Percentiles rank a stretch among this genome's conserved stretches.
phyloP scores from a whole-genome alignment of 305 asterid genomes.

The Nicotiana rustica region DNA sequence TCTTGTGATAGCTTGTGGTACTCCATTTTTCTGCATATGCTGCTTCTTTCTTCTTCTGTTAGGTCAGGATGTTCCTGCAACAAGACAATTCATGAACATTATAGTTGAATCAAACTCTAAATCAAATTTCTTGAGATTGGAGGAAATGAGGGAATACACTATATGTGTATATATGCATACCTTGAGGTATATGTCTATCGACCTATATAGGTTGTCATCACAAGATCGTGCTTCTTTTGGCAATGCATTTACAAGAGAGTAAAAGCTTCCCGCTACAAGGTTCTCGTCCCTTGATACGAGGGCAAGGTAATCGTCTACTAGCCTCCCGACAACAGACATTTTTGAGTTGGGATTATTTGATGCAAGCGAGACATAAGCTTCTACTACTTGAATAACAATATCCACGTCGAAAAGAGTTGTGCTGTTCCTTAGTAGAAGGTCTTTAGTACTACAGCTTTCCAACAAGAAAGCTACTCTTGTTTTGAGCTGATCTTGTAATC shows the following conservation, averaged over 20 bases:
- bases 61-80: slow-evolving; percentile 47
- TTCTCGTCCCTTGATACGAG: slow-evolving; percentile 38
- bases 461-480: slow-evolving; percentile 39
- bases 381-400: slow-evolving; percentile 40
- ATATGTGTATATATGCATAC: slow-evolving; percentile 24
- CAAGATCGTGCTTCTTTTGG: slow-evolving; percentile 41
- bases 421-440: slow-evolving; percentile 43
- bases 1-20: slow-evolving; percentile 45
- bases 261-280: slow-evolving; percentile 41
- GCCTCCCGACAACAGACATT: slow-evolving; percentile 39
- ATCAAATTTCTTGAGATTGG: neutral
- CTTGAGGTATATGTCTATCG: slow-evolving; percentile 44
- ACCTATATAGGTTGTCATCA: slow-evolving; percentile 47
- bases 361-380: slow-evolving; percentile 40
- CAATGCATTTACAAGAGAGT: slow-evolving; percentile 40
- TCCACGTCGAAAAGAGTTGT: slow-evolving; percentile 41
- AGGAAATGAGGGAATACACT: neutral
- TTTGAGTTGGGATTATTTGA: slow-evolving; percentile 34
- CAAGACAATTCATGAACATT: neutral
- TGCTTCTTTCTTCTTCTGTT: slow-evolving; percentile 44
- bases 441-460: slow-evolving; percentile 39
- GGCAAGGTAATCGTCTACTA: slow-evolving; percentile 42
- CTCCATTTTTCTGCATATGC: slow-evolving; percentile 43
- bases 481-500: slow-evolving; percentile 36
- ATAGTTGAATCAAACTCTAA: neutral